Base-by-base conservation (phyloP, 1,284 basidiomycete genomes). In the Moesziomyces aphidis region DNA sequence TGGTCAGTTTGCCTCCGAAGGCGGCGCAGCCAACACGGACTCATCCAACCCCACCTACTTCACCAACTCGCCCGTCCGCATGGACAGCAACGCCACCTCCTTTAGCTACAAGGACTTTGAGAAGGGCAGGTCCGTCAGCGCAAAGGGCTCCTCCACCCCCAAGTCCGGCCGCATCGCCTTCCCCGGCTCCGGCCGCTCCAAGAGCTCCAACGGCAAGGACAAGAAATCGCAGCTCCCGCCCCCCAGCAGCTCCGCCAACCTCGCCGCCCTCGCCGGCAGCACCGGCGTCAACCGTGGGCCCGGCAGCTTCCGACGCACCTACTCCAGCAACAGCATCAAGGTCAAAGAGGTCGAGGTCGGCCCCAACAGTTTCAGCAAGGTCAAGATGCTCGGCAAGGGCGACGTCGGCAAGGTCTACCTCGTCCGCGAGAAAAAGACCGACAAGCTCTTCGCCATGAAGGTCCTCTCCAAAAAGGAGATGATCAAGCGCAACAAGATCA, bases 301-400 rank as follows among this genome's bases (percentile, higher is more conserved):
- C 86, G 72, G 86, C 88, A 61, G 85, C 34, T 98, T 98, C 86
- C 89, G 93, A 70, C 87, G 96, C 79, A 98, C 96, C 48, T 99
- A 99, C 86, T 95, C 93, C 50, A 95, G 93, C 84, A 97, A 97
- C 86, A 97, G 94, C 46, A 97, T 99, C 88, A 97, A 97, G 88
- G 91, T 96, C 78, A 89, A 91, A 31, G 78, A 85, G 31, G 79
- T 82, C 53, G 79, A 79, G 49, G 83, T 84, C 15, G 74, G 72
- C 13, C 80, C 82, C 17, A 78, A 76, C 62, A 78, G 75, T 61
- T 84, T 84, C 66, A 73, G 62, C 57, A 80, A 82, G 67, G 75
- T 84, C 66, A 82, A 83, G 77, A 81, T 84, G 74, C 80, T 84
- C 36, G 83, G 83, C 60, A 84, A 84, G 60, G 83, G 83, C 26